Percentiles rank a stretch among this genome's conserved stretches.
phyloP scores from a whole-genome alignment of 345 rosid genomes.

The Rubroshorea leprosula region DNA sequence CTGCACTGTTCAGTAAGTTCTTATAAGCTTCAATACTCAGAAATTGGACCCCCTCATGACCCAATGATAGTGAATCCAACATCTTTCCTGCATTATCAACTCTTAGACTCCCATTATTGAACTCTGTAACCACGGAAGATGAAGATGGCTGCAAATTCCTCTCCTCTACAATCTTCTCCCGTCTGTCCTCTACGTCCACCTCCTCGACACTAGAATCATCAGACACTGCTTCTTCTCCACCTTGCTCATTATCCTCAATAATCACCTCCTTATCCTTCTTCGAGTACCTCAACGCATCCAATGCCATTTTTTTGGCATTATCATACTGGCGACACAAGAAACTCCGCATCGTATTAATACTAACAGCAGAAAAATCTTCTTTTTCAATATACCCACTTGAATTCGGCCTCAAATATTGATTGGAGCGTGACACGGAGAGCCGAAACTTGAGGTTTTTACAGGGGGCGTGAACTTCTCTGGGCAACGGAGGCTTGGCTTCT shows the following conservation, averaged over 20 bases:
- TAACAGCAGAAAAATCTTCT: background rate
- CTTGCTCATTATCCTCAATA: constrained; percentile 43
- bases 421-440: constrained; percentile 8
- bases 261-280: constrained; percentile 32
- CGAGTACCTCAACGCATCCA: constrained; percentile 35
- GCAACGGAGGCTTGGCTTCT: constrained; percentile 38
- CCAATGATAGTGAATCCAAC: constrained; percentile 38
- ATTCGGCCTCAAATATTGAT: constrained; percentile 15
- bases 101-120: constrained; percentile 30
- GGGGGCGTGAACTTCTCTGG: constrained; percentile 76
- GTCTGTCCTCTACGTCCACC: constrained; percentile 37
- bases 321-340: constrained; percentile 24
- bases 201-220: constrained; percentile 58
- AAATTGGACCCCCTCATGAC: constrained; percentile 23
- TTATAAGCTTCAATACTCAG: constrained; percentile 48
- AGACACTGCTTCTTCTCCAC: constrained; percentile 27
- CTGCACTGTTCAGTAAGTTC: constrained; percentile 51
- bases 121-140: constrained; percentile 35
- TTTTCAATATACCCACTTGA: constrained; percentile 18
- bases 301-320: constrained; percentile 33
- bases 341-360: constrained; percentile 31
- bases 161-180: constrained; percentile 32
- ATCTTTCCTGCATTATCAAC: constrained; percentile 40
- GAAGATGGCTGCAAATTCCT: constrained; percentile 30
- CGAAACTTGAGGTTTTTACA: constrained; percentile 54